Conservation (phyloP, 2,329 filamentous ascomycete genomes). For the Penicillium occitanis region DNA sequence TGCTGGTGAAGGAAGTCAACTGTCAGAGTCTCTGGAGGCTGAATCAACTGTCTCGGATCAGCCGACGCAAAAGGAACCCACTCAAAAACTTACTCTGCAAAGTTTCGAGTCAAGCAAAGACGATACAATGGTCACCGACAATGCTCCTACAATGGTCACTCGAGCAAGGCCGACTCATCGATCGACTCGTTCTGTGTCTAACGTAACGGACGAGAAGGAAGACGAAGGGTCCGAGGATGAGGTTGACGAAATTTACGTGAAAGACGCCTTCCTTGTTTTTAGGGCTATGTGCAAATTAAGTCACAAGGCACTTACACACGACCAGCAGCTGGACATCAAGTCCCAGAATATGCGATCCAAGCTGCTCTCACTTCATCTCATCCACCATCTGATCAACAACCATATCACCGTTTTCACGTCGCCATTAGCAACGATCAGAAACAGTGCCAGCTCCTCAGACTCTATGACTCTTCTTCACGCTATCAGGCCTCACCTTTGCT, state of each 20-base stretch:
- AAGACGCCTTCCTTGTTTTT: conserved; percentile 96
- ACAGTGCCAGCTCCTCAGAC: conserved; percentile 78
- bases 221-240: conserved; percentile 55
- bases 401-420: conserved; percentile 89
- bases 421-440: conserved; percentile 85
- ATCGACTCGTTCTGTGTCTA: conserved; percentile 46
- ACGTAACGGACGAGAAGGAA: conserved; percentile 40
- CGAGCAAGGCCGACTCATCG: conserved; percentile 53
- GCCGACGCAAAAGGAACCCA: conserved; percentile 54
- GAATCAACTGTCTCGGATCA: conserved; percentile 39
- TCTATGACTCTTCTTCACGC: conserved; percentile 90
- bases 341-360: conserved; percentile 98
- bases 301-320: conserved; percentile 82
- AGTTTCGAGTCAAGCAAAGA: conserved; percentile 70
- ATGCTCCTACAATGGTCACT: conserved; percentile 66
- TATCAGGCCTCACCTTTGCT: conserved; percentile 92
- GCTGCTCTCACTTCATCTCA: conserved; percentile 88
- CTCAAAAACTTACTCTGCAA: conserved; percentile 64
- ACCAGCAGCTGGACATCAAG: conserved; percentile 88
- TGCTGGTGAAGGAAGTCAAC: conserved; percentile 41
- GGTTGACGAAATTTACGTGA: conserved; percentile 94
- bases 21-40: conserved; percentile 49
- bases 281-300: conserved; percentile 96
- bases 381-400: conserved; percentile 93
- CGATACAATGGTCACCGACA: conserved; percentile 64